Evolutionary conservation across 768 basidiomycete species (phyloP), one percentile per base, ranked within the genome.

Genomic region (Pleurotus giganteus): DNA sequence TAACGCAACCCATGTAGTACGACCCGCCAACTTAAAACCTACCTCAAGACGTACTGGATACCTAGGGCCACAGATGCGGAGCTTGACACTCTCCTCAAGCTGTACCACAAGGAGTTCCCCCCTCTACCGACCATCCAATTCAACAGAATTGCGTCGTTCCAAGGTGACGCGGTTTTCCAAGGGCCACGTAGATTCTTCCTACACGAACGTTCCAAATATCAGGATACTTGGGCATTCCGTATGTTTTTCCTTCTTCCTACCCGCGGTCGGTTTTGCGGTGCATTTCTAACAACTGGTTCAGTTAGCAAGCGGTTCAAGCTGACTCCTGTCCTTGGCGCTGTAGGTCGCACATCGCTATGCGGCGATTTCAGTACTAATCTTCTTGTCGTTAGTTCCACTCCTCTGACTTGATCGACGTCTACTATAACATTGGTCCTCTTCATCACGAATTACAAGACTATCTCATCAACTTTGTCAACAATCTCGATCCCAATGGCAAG

Each of bases 361-460:
- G n/a, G n/a, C 4, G 4, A 17, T 19, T 2, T n/a, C 0, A n/a
- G n/a, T n/a, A n/a, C n/a, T n/a, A n/a, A n/a, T n/a, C n/a, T n/a
- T n/a, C n/a, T n/a, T n/a, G 9, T 26, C 4, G 5, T 4, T 37
- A 37, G 26, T 42, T 42, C 52, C 37, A 42, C 27, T 37, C 24
- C 5, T 28, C 39, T 15, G 52, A 42, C 11, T 21, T 53, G 5
- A 17, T 43, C 52, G 26, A 53, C 26, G 26, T 43, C 29, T 76
- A 69, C 50, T 50, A 39, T 0, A 62, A 55, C 0, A 60, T n/a
- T n/a, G n/a, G n/a, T n/a, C n/a, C n/a, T n/a, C 47, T 43, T 0
- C 62, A 55, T 0, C 60, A 59, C 6, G 71, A 75, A 44, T 56
- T 76, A 54, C 53, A 67, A 11, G 52, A 53, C 26, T 53, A 42